phyloP scores from a whole-genome alignment of 1,139 yeast genomes.

The Geotrichum siamense region DNA sequence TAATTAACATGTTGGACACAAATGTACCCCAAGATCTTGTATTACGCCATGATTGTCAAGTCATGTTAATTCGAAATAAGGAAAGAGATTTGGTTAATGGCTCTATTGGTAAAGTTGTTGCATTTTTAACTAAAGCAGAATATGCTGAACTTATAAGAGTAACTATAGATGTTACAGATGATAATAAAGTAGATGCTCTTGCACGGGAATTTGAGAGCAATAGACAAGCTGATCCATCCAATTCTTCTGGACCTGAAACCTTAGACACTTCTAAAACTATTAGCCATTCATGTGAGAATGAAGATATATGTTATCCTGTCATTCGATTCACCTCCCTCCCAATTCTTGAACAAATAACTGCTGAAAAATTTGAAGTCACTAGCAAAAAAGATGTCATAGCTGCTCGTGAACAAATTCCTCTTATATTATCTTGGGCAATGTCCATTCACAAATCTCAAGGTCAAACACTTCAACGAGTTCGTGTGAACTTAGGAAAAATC shows the following conservation, averaged over 20 bases:
- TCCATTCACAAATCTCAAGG: conserved; percentile 93
- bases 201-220: conserved; percentile 7
- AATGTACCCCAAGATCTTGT: conserved; percentile 42
- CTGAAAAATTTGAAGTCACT: conserved; percentile 8
- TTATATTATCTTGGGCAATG: conserved; percentile 78
- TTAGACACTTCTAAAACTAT: conserved; percentile 2
- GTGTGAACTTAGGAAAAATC: conserved; percentile 60
- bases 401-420: conserved; percentile 57
- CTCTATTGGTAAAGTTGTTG: conserved; percentile 45
- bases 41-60: conserved; percentile 55
- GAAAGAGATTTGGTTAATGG: conserved; percentile 46
- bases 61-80: conserved; percentile 47
- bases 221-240: conserved; percentile 6
- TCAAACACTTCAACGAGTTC: conserved; percentile 72
- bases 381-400: conserved; percentile 24
- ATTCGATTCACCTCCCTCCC: conserved; percentile 7
- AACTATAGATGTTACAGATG: not conserved
- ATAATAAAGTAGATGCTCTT: not conserved
- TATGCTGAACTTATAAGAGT: not conserved
- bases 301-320: conserved; percentile 7
- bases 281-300: conserved; percentile 2
- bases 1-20: conserved; percentile 34
- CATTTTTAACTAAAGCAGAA: conserved; percentile 30
- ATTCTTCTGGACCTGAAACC: conserved; percentile 10
- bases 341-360: not conserved